Percentiles rank a stretch among this genome's conserved stretches.
Conservation (phyloP, 208 protist species). For the Blastocrithidia nonstop region DNA sequence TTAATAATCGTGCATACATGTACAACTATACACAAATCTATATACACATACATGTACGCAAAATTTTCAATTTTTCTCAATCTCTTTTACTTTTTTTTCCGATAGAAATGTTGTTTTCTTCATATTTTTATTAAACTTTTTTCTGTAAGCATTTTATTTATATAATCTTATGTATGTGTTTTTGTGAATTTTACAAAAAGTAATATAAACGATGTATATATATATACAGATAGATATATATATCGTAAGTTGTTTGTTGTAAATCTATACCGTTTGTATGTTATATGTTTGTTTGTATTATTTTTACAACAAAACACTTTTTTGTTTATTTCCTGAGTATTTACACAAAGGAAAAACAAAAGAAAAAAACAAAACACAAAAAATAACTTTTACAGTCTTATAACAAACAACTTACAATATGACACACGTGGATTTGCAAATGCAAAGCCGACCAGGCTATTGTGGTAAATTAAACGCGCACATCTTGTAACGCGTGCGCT, state of each 20-base stretch:
- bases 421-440: conserved; percentile 10
- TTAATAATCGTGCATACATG: too few relatives aligned
- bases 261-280: too few relatives aligned
- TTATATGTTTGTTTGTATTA: not conserved
- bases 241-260: not conserved
- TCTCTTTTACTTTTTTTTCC: too few relatives aligned
- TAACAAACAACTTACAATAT: not conserved
- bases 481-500: conserved; percentile 37
- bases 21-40: too few relatives aligned
- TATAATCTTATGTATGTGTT: not conserved
- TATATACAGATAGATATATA: not conserved
- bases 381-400: not conserved
- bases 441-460: conserved; percentile 36
- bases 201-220: too few relatives aligned
- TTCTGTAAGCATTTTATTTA: too few relatives aligned
- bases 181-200: too few relatives aligned
- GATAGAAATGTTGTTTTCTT: too few relatives aligned
- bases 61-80: too few relatives aligned
- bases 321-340: not conserved
- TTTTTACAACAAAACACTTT: not conserved
- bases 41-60: too few relatives aligned
- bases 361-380: not conserved
- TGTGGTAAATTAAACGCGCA: conserved; percentile 32
- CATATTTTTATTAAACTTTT: too few relatives aligned
- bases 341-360: not conserved